Conservation (phyloP, 2,329 filamentous ascomycete species). For the Uncinocarpus reesii region DNA sequence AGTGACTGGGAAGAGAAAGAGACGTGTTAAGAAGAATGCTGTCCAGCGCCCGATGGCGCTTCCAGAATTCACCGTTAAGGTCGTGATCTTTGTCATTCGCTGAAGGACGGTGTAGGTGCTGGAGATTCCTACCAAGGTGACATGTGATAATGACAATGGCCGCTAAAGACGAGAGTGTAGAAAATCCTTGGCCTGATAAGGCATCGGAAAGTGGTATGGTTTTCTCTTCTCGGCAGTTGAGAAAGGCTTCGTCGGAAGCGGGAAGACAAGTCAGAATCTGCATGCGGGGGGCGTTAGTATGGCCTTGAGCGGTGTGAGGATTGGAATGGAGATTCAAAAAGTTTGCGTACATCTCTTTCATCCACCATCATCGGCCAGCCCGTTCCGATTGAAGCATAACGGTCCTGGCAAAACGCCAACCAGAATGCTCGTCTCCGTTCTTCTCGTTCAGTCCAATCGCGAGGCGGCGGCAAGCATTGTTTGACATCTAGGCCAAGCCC, state of each 20-base stretch:
- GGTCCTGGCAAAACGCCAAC: slow-evolving; percentile 82
- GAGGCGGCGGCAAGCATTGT: slow-evolving; percentile 73
- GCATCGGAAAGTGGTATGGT: slow-evolving; percentile 53
- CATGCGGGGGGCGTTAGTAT: neutral
- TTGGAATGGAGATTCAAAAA: neutral
- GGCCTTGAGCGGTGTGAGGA: neutral
- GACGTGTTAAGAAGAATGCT: slow-evolving; percentile 82
- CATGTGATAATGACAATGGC: slow-evolving; percentile 76
- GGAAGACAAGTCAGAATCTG: slow-evolving; percentile 75
- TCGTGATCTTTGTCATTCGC: slow-evolving; percentile 73
- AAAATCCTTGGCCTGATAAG: slow-evolving; percentile 56
- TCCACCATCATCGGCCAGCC: slow-evolving; percentile 95
- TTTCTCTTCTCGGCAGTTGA: slow-evolving; percentile 64
- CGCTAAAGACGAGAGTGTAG: slow-evolving; percentile 65
- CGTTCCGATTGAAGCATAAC: slow-evolving; percentile 90
- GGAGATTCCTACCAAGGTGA: slow-evolving; percentile 80
- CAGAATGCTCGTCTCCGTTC: slow-evolving; percentile 88
- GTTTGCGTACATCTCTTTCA: slow-evolving; percentile 59
- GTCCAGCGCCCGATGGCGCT: slow-evolving; percentile 77
- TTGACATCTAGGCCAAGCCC: slow-evolving; percentile 78
- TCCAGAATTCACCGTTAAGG: slow-evolving; percentile 91
- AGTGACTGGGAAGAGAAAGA: slow-evolving; percentile 65
- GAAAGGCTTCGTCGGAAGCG: slow-evolving; percentile 71
- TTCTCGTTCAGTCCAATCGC: slow-evolving; percentile 89
- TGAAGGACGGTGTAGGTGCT: slow-evolving; percentile 80